Base-by-base conservation (phyloP, 805 yeast genomes). In the Suhomyces kilbournensis region DNA sequence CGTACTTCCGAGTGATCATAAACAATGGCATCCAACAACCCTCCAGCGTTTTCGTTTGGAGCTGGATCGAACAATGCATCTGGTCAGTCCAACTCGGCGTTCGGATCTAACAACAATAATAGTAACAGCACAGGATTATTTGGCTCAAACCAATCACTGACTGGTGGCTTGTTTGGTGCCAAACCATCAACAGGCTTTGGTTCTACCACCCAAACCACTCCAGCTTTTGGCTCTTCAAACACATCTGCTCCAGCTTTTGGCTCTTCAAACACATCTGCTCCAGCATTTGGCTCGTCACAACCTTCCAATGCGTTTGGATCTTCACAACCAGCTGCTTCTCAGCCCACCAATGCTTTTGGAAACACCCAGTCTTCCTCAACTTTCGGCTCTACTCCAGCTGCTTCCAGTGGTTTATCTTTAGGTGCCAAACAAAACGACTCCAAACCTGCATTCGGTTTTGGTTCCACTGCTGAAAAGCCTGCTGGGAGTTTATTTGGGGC, bases 321-420 rank as follows among this genome's bases (percentile, higher is more conserved):
- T 22, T 17, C 45, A 22, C 45, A 42, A 14, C 45, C 53, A 19
- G 44, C 59, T 23, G 49, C n/a, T 17, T 22, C 48, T 9, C 42
- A 38, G 23, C 22, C 42, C 23, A 9, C 69, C 35, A 59, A 53
- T 53, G 52, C 58, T 9, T 15, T 50, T 20, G 30, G 51, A 42
- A 30, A 19, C 7, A 23, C 47, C 14, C 20, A 30, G 25, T 14
- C 46, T 15, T 44, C 47, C 7, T 34, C 50, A 3, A 48, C 46
- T 28, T 54, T 54, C 46, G 56, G 55, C 9, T 22, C 50, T 19
- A 32, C 17, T n/a, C n/a, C 44, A 35, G 46, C 40, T 48, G 44
- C 55, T 2, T 51, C 58, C n/a, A 23, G 40, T 38, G 40, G 26
- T 12, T 55, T 49, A n/a, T 20, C 49, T 15, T 46, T 51, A 46